Base-by-base conservation (phyloP, 164 flowering plant genomes). In the Nymphaea thermarum region DNA sequence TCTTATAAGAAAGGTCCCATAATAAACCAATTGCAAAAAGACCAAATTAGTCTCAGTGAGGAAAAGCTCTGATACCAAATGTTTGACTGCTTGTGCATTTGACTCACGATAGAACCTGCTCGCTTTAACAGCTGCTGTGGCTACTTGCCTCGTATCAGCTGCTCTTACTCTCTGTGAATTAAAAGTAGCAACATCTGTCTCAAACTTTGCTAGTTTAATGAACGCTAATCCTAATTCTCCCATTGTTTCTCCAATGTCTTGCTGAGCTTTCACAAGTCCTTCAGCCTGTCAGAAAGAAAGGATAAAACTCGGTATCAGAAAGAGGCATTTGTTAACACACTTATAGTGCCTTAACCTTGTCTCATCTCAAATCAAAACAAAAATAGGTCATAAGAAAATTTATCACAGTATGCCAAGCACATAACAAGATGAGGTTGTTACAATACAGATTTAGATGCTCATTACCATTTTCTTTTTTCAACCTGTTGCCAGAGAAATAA, bases 181-280 rank as follows among this genome's bases (percentile, higher is more conserved):
- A 47, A 77, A 73, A 43, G 77, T 42, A n/a, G 96, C 90, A 70
- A 82, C 81, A 80, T 89, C 96, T 3, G 78, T 86, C 80, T 95
- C 99, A 75, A 92, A 95, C 63, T 91, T 95, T 1, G 92, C 82
- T 73, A 95, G 70, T 63, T 95, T 95, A 16, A 95, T 80, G 68
- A 90, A 87, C 15, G 98, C 82, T 42, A 95, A 65, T 43, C 99
- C 99, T 63, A 95, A 71, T 63, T 87, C 94, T 18, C 99, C 99
- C 91, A 90, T 83, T 57, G 96, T 90, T 68, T 92, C 94, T 74
- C 98, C 99, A 76, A 90, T 82, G 72, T 91, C 98, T 79, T 92
- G 96, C 74, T 95, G 99, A 42, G 94, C 91, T 77, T 95, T 95
- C 11, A 95, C 97, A 68, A 92, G 79, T 18, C 85, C 71, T 78